phyloP scores from a whole-genome alignment of 345 rosid genomes.

The Populus pruinosa region DNA sequence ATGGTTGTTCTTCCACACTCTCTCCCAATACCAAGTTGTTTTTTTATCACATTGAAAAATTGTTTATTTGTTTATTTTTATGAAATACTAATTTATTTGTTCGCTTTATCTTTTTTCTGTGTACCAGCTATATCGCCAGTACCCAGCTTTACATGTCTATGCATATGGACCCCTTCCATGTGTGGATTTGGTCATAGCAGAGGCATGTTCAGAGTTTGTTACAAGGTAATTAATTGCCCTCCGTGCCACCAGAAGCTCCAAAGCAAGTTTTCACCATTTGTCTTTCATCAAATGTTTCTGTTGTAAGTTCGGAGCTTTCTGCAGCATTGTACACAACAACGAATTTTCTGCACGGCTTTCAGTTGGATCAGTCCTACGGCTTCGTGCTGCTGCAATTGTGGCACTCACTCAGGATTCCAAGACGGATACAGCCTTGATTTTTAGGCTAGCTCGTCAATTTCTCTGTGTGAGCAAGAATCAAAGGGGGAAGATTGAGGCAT shows the following conservation, averaged over 20 bases:
- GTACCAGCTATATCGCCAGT: slow-evolving; percentile 51
- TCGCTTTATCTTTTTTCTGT: background rate
- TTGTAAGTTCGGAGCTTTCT: slow-evolving; percentile 34
- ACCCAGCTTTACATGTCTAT: slow-evolving; percentile 71
- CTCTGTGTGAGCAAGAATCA: slow-evolving; percentile 42
- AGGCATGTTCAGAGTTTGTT: slow-evolving; percentile 75
- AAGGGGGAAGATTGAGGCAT: slow-evolving; percentile 3
- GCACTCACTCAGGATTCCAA: slow-evolving; percentile 65
- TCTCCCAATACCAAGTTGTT: background rate
- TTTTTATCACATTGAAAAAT: background rate
- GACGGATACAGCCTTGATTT: slow-evolving; percentile 57
- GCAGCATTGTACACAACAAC: slow-evolving; percentile 77
- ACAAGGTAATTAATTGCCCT: slow-evolving; percentile 55
- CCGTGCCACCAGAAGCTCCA: slow-evolving; percentile 10
- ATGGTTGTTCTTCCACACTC: background rate
- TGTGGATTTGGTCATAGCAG: slow-evolving; percentile 63
- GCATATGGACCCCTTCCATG: slow-evolving; percentile 88
- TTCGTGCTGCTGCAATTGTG: slow-evolving; percentile 73
- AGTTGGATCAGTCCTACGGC: slow-evolving; percentile 76
- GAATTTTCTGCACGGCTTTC: slow-evolving; percentile 94
- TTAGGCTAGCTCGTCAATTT: slow-evolving; percentile 71
- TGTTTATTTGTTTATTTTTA: background rate
- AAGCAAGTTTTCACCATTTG: slow-evolving; percentile 1
- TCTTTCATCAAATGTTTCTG: background rate
- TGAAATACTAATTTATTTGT: background rate